Evolutionary conservation across 192 early-diverging fungal species (phyloP), one percentile per base, ranked within the genome.

Genomic region (Coemansia sp.): DNA sequence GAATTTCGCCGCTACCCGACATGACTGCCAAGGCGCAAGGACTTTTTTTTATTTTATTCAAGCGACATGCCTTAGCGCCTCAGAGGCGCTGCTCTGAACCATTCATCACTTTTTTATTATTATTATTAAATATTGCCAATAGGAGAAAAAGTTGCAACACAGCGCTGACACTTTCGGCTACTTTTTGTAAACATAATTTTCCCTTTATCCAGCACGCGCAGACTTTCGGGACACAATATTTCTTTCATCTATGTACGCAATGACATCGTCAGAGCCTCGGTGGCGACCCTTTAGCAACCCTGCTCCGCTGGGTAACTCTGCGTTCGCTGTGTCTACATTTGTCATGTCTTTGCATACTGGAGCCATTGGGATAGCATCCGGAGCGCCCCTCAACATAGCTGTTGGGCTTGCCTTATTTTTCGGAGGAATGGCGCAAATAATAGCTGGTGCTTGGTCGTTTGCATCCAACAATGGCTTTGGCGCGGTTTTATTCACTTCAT

Each of bases 391-490:
- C 48, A 79, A 74, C 48, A 74, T 74, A 15, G 68, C 70, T 1
- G 68, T 68, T 51, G 77, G 77, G 6, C 65, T 79, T 41, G 77
- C 77, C 31, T 64, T 79, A n/a, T 79, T 79, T 44, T 79, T 70
- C 48, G 77, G 77, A 29, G 77, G 77, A 0, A 34, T 79, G 38
- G 77, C 77, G 2, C 77, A 79, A 39, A 29, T 79, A 12, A 12
- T 74, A 14, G 77, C 77, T 0, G 77, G 77, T 31, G 65, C 68
- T 3, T 79, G 77, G 77, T 62, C 77, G 6, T 79, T 79, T 65
- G 72, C 72, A 9, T 68, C 72, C 1, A 74, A 74, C 62, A 74
- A 63, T 46, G 61, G 55, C 19, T 79, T 74, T 63, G 77, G 72
- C n/a, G 77, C 72, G 0, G 68, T 74, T 2, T 72, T 79, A 2